Evolutionary conservation across 768 basidiomycete genomes (phyloP), one percentile per base, ranked within the genome.

Genomic region (Russula emetica): DNA sequence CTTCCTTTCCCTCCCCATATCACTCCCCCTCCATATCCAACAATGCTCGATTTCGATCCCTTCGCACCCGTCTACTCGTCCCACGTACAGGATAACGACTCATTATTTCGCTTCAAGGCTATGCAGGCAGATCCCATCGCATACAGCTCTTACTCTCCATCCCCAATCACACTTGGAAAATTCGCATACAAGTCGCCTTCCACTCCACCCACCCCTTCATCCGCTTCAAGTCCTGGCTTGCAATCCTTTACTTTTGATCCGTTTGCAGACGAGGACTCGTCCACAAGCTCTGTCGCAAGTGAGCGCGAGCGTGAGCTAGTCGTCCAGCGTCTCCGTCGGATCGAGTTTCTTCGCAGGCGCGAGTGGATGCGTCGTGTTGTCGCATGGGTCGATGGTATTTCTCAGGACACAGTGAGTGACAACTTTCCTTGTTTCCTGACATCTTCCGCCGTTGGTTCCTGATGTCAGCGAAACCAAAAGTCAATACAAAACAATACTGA

Each of bases 331-430:
- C 50, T 57, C 28, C 66, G 51, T 20, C 59, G 63, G 5, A 51
- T 67, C 53, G 66, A 69, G 62, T 67, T 69, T 28, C 62, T 69
- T 11, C 62, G 66, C 4, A 62, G 50, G 10, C 66, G 66, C 40
- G 66, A 69, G 53, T 67, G 68, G 66, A 67, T 69, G 62, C 66
- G 66, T 44, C 66, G 68, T 10, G 68, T 69, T 42, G 62, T 55
- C 7, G 68, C 66, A 24, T 69, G 68, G 68, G 68, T 69, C 4
- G 62, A 69, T 34, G 62, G 62, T 20, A 51, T 69, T n/a, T 55
- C 59, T 24, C 60, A 66, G 49, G 56, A 57, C 5, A 45, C 57
- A 49, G 66, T 67, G 54, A 61, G 66, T 64, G 8, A 28, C 24
- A 16, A n/a, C 38, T n/a, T 36, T 22, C 52, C 22, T 34, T 45